These are phyloP conservation scores for Penicillium atrosanguineum DNA, from an alignment of 495 filamentous ascomycete genomes.

Conservation along the genomic window DNA sequence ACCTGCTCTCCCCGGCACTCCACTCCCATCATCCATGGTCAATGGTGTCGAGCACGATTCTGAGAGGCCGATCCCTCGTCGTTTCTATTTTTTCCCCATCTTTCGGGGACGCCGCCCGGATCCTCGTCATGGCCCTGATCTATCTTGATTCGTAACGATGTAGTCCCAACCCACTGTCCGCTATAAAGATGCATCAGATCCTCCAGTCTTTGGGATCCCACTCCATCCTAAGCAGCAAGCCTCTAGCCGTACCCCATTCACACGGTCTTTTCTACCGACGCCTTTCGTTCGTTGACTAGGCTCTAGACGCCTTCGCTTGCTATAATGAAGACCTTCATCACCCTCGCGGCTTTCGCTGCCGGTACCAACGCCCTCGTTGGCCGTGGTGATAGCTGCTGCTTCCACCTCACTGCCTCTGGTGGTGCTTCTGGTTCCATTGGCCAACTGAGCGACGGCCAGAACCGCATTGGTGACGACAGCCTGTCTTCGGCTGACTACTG, in stretches of 20 bases:
- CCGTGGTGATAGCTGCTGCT: constrained; percentile 46
- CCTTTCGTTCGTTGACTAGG: constrained; percentile 14
- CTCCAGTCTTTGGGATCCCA: neutral
- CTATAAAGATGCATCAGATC: constrained; percentile 19
- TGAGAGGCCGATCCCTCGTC: constrained; percentile 1
- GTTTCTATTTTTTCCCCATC: constrained; percentile 13
- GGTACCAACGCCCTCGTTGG: constrained; percentile 41
- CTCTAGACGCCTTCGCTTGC: neutral
- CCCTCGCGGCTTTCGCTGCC: constrained; percentile 39
- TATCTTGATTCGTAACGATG: constrained; percentile 16
- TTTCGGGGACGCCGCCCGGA: constrained; percentile 12
- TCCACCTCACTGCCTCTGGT: constrained; percentile 47
- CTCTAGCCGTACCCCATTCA: neutral
- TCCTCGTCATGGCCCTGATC: neutral
- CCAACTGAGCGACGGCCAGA: constrained; percentile 55
- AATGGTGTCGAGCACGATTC: constrained; percentile 7
- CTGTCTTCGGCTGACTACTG: constrained; percentile 41
- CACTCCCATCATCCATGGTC: constrained; percentile 7
- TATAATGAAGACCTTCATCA: constrained; percentile 34
- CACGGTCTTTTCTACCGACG: neutral
- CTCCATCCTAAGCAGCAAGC: neutral
- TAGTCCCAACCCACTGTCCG: constrained; percentile 2
- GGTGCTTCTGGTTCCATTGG: constrained; percentile 48
- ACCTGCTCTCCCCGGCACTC: constrained; percentile 9
- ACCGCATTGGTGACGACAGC: constrained; percentile 45